Conservation (phyloP, 805 yeast genomes). For the Candida ortonii region DNA sequence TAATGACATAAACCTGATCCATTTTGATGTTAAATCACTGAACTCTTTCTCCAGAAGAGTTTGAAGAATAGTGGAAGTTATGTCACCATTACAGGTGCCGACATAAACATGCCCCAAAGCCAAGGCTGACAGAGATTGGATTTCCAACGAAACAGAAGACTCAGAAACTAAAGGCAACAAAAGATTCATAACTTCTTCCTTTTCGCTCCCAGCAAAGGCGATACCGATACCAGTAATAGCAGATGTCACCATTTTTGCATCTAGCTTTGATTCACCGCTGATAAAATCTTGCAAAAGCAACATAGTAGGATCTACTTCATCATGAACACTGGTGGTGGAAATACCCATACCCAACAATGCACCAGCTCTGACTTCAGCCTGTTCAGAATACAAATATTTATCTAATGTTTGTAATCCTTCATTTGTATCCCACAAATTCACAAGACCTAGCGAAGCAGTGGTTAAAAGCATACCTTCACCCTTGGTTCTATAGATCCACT, state of each 20-base stretch:
- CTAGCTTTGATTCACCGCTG: constrained; percentile 44
- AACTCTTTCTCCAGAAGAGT: constrained; percentile 83
- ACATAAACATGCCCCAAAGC: constrained; percentile 93
- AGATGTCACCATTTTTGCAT: constrained; percentile 64
- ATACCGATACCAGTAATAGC: constrained; percentile 91
- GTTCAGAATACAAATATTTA: constrained; percentile 80
- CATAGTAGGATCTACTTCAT: constrained; percentile 90
- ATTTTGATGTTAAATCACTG: constrained; percentile 73
- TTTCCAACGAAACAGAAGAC: constrained; percentile 67
- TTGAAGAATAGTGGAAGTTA: constrained; percentile 88
- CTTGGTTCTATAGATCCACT: constrained; percentile 89
- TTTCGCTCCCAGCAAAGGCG: constrained; percentile 91
- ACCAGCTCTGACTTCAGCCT: constrained; percentile 90
- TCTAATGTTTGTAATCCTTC: constrained; percentile 90
- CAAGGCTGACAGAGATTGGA: constrained; percentile 81
- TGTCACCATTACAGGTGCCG: constrained; percentile 93
- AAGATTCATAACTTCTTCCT: constrained; percentile 75
- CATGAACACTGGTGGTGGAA: constrained; percentile 88
- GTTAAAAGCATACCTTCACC: constrained; percentile 90
- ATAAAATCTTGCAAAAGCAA: constrained; percentile 78
- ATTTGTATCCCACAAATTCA: constrained; percentile 86
- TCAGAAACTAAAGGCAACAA: constrained; percentile 83
- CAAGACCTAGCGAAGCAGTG: constrained; percentile 86
- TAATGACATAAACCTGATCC: constrained; percentile 86
- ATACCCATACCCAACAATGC: constrained; percentile 94